These are phyloP conservation scores for Thelonectria rubi DNA, from an alignment of 2,329 filamentous ascomycete species.

Conservation along the genomic window DNA sequence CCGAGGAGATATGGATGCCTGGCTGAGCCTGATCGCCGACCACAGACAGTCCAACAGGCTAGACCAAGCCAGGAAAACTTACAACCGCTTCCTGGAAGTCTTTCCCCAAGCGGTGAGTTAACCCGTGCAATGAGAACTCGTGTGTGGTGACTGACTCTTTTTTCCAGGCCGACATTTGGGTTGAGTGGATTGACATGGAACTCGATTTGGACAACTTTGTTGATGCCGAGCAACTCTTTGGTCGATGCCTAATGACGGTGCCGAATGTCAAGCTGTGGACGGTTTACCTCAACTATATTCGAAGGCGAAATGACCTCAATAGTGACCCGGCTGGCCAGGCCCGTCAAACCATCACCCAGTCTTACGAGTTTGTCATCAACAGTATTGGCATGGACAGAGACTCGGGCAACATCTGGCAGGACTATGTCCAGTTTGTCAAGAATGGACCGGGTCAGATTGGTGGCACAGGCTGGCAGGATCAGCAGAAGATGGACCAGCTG, in stretches of 20 bases:
- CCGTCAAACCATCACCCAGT: constrained; percentile 80
- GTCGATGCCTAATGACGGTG: constrained; percentile 78
- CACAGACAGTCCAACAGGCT: constrained; percentile 83
- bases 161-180: constrained; percentile 88
- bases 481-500: constrained; percentile 95
- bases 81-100: constrained; percentile 85
- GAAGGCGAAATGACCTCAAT: constrained; percentile 83
- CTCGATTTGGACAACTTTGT: constrained; percentile 84
- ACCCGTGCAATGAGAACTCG: background rate
- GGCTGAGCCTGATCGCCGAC: constrained; percentile 87
- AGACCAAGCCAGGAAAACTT: constrained; percentile 81
- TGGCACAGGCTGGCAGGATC: constrained; percentile 91
- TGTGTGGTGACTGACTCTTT: constrained; percentile 42
- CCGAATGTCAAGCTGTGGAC: constrained; percentile 91
- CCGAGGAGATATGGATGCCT: constrained; percentile 90
- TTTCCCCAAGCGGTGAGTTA: constrained; percentile 90
- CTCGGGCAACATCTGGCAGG: constrained; percentile 88
- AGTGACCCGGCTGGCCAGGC: constrained; percentile 81
- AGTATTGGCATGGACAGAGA: constrained; percentile 93
- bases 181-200: constrained; percentile 89
- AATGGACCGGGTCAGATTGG: constrained; percentile 86
- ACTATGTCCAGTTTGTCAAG: constrained; percentile 94
- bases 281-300: constrained; percentile 93
- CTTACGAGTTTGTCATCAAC: constrained; percentile 91
- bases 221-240: constrained; percentile 84